Evolutionary conservation across 2,329 filamentous ascomycete genomes (phyloP), one percentile per base, ranked within the genome.

Genomic region (Tolypocladium ovalisporum): DNA sequence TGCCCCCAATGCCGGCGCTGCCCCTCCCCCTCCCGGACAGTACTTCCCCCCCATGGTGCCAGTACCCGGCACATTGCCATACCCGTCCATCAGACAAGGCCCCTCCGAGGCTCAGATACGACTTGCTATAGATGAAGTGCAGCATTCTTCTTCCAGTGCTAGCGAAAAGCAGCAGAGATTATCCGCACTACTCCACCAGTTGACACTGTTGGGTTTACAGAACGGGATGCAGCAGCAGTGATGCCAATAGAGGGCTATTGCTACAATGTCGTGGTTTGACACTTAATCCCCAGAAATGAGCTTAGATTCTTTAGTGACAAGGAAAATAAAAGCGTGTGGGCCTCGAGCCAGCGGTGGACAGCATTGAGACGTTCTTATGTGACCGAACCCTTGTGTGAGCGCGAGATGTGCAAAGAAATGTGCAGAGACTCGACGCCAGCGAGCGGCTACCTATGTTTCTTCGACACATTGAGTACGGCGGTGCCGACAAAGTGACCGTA

Each of bases 41-140:
- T 32, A 47, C 32, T 9, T 13, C 12, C 17, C 44, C 13, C 22
- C 13, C 29, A n/a, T 4, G 19, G 54, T 36, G 15, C 22, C 32
- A 22, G n/a, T 15, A 52, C 29, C 10, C 0, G 34, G 32, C 9
- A 34, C 49, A 7, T 44, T 47, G 17, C 51, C 44, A 29, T 56
- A 57, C 44, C 49, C 52, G 1, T 17, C 42, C 36, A n/a, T 37
- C 8, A 47, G 27, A 32, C 44, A n/a, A 55, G 27, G 15, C 17
- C 32, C 27, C 7, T 57, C 82, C 3, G 81, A 88, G 60, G 79
- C 78, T 3, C 80, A 89, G 64, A 75, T 90, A 19, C 76, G 79
- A 56, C 72, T 79, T 24, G 87, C 90, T 77, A 72, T 90, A 19
- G 78, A 83, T 57, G 79, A 81, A 0, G 68, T 90, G 27, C 83